Base-by-base conservation (phyloP, 371 early-diverging fungal species). In the Coelomomyces lativittatus region DNA sequence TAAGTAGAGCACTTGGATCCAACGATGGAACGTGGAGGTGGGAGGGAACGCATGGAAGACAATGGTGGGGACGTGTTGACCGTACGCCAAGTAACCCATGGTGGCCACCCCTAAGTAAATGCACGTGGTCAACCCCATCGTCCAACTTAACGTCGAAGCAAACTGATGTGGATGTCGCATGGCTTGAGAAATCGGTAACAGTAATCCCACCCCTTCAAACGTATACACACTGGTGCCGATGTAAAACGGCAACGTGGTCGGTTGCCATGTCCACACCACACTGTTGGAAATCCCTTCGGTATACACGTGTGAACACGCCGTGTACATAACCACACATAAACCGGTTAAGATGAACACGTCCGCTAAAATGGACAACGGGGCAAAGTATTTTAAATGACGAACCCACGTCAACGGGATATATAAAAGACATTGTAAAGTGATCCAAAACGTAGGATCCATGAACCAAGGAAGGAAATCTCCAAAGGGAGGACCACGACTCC, bases 151-250 rank as follows among this genome's bases (percentile, higher is more conserved):
- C 2, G 83, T 81, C 21, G 52, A 57, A 12, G 78, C 74, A 56
- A 88, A 86, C 40, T 81, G 8, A 71, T 63, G 56, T 9, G 77
- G 74, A 17, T 67, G 54, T 29, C 64, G 56, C 74, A 77, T 73
- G 26, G 71, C 60, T 47, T 77, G 28, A 14, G 39, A 67, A 52
- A 67, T 61, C 10, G 73, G 73, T 8, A 46, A 5, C 28, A 69
- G 78, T 32, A 88, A 54, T n/a, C 88, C 85, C 56, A 86, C 83
- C 26, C 89, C 89, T 57, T 88, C 89, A 58, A 82, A 88, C 0
- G 87, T 83, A 57, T 84, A 88, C 24, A 85, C 78, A 53, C 86
- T 81, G n/a, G 87, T 86, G 17, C 88, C 88, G 44, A 88, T 70
- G 56, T 85, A 85, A 11, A 88, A 54, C 2, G 83, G 71, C 53